Evolutionary conservation across 495 filamentous ascomycete species (phyloP).

Genomic region (Sabuloglossum arenarium): DNA sequence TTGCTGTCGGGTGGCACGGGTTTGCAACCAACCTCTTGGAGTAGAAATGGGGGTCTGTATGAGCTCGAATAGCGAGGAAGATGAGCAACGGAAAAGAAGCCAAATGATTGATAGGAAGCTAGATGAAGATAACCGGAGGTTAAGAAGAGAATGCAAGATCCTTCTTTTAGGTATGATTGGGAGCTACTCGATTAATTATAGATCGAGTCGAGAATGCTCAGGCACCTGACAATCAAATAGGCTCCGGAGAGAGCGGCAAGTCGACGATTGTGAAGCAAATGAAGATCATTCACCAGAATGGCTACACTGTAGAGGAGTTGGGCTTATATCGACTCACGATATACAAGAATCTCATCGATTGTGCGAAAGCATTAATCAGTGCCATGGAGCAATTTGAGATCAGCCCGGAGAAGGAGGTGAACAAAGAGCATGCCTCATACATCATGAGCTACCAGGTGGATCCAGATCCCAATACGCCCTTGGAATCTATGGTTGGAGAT

Average conservation of each 20-base stretch:
- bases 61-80: conserved; percentile 60
- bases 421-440: conserved; percentile 54
- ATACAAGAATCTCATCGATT: conserved; percentile 95
- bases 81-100: conserved; percentile 82
- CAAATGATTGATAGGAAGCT: conserved; percentile 81
- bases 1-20: neutral
- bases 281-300: conserved; percentile 99
- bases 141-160: conserved; percentile 97
- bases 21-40: neutral
- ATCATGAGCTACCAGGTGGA: conserved; percentile 76
- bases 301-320: conserved; percentile 80
- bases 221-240: conserved; percentile 24
- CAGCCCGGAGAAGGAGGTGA: conserved; percentile 45
- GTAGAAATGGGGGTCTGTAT: conserved; percentile 74
- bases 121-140: conserved; percentile 75
- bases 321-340: conserved; percentile 84
- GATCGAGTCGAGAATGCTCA: neutral
- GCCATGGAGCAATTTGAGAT: conserved; percentile 80
- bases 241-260: conserved; percentile 95
- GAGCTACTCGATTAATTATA: neutral
- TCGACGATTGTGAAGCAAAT: conserved; percentile 99
- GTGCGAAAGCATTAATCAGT: conserved; percentile 73
- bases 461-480: conserved; percentile 60
- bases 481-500: conserved; percentile 58
- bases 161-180: conserved; percentile 59